Evolutionary conservation across 2,329 filamentous ascomycete species (phyloP).

Genomic region (Cladophialophora immunda): DNA sequence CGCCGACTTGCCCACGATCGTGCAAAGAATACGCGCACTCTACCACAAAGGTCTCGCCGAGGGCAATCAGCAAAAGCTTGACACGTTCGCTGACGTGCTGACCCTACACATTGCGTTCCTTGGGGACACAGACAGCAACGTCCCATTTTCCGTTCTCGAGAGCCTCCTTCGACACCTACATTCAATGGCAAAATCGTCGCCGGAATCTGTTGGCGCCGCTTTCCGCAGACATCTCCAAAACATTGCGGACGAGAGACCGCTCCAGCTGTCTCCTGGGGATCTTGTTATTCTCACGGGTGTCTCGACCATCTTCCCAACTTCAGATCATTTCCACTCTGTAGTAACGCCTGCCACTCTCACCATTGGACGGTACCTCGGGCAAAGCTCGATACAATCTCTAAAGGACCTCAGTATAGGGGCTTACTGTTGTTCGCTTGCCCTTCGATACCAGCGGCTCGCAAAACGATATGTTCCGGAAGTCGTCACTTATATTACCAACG

Average conservation of each 20-base stretch:
- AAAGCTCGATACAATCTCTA: constrained; percentile 73
- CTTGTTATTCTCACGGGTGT: constrained; percentile 84
- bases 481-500: constrained; percentile 81
- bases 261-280: constrained; percentile 72
- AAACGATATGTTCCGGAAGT: constrained; percentile 91
- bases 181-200: constrained; percentile 86
- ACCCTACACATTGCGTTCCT: constrained; percentile 68
- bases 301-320: constrained; percentile 87
- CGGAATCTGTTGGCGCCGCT: constrained; percentile 76
- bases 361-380: constrained; percentile 83
- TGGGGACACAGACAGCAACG: constrained; percentile 52
- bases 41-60: constrained; percentile 87
- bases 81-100: constrained; percentile 59
- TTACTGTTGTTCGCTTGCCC: constrained; percentile 78
- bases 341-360: constrained; percentile 87
- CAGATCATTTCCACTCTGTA: constrained; percentile 96
- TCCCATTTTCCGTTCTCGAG: constrained; percentile 75
- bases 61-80: constrained; percentile 84
- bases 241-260: constrained; percentile 60
- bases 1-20: constrained; percentile 75
- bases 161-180: constrained; percentile 88
- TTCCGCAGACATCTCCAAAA: constrained; percentile 77
- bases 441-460: constrained; percentile 84
- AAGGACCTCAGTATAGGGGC: constrained; percentile 76
- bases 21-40: constrained; percentile 90